phyloP scores from a whole-genome alignment of 1,139 yeast species.

The Suhomyces bribrorum region DNA sequence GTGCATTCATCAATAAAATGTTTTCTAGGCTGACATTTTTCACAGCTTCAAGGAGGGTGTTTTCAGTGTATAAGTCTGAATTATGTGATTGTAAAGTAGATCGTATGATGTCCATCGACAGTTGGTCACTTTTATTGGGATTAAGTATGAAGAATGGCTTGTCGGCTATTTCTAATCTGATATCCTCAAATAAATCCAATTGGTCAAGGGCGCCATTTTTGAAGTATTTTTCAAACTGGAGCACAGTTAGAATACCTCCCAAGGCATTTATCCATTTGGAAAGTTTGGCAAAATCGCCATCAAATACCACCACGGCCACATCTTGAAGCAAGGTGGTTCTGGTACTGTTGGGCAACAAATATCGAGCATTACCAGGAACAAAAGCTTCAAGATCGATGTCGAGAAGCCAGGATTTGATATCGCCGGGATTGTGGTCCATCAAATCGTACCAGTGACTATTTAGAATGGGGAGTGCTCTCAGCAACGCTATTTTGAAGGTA shows the following conservation, averaged over 20 bases:
- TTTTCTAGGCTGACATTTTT: constrained; percentile 3
- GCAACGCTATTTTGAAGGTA: constrained; percentile 21
- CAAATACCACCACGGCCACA: constrained; percentile 14
- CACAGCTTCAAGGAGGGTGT: constrained; percentile 8
- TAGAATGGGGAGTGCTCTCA: constrained; percentile 31
- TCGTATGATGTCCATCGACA: neutral
- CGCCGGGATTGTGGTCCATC: constrained; percentile 14
- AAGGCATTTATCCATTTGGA: constrained; percentile 20
- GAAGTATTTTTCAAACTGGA: constrained; percentile 3
- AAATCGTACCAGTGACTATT: constrained; percentile 24
- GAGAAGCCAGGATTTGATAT: constrained; percentile 26
- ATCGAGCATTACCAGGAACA: constrained; percentile 18
- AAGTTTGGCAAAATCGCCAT: constrained; percentile 11
- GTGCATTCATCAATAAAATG: constrained; percentile 2
- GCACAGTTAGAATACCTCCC: constrained; percentile 10
- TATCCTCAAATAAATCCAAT: constrained; percentile 6
- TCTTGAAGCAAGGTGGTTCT: constrained; percentile 19
- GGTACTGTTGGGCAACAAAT: constrained; percentile 18
- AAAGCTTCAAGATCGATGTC: constrained; percentile 16
- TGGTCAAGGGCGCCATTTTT: constrained; percentile 1
- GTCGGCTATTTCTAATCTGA: constrained; percentile 1
- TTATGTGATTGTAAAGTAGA: neutral
- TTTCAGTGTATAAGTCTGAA: constrained; percentile 3
- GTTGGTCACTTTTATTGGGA: neutral
- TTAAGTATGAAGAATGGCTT: constrained; percentile 2